These are phyloP conservation scores for Polyporus tsugae DNA, from an alignment of 1,284 basidiomycete species.

Conservation along the genomic window DNA sequence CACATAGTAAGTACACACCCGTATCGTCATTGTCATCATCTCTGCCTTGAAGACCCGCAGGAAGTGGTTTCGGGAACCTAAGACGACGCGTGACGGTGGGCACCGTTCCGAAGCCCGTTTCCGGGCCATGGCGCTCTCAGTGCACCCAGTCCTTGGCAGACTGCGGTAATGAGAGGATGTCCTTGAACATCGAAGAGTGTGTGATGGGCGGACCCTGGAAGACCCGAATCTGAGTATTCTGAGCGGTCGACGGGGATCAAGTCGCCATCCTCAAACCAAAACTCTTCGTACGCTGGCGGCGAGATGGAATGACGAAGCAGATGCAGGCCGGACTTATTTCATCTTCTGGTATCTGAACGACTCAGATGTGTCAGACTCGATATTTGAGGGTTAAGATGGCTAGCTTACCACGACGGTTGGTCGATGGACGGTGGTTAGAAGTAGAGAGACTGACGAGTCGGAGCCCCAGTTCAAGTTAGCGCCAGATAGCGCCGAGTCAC, in stretches of 20 bases:
- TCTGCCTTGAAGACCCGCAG: conserved; percentile 24
- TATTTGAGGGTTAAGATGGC: too few relatives aligned
- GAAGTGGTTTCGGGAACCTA: conserved; percentile 29
- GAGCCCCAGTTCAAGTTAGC: too few relatives aligned
- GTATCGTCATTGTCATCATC: conserved; percentile 11
- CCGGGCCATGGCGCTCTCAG: background rate
- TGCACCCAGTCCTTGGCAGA: conserved; percentile 2
- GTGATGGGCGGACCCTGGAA: conserved; percentile 22
- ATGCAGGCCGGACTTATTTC: conserved; percentile 8
- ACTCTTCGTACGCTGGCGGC: conserved; percentile 14
- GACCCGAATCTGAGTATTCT: conserved; percentile 19
- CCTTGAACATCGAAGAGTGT: conserved; percentile 23
- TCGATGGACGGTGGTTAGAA: too few relatives aligned
- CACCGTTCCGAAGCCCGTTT: too few relatives aligned
- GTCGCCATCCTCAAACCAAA: conserved; percentile 24
- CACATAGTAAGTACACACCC: conserved; percentile 14
- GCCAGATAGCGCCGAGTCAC: too few relatives aligned
- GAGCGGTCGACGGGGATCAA: conserved; percentile 18
- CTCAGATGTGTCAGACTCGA: too few relatives aligned
- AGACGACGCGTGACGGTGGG: too few relatives aligned
- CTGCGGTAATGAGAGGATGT: conserved; percentile 23
- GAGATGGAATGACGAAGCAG: background rate
- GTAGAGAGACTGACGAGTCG: too few relatives aligned
- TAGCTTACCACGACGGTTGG: too few relatives aligned
- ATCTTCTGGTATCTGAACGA: background rate